A percentile compares a stretch with the other conserved stretches of the same genome.
phyloP scores from a whole-genome alignment of 306 rosid species.

The Prosopis cineraria region DNA sequence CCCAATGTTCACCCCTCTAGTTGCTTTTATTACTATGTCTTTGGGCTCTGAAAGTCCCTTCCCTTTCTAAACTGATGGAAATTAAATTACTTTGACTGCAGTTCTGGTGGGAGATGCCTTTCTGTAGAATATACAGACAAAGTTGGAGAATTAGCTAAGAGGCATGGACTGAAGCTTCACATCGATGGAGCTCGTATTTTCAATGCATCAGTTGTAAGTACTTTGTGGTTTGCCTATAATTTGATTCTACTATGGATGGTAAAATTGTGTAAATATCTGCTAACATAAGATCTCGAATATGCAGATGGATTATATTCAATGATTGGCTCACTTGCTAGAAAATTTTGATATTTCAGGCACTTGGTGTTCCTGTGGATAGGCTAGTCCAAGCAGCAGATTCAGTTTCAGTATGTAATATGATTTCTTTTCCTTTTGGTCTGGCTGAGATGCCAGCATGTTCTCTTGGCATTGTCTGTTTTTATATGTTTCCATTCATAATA shows the following conservation, averaged over 20 bases:
- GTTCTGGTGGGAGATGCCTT: slow-evolving; percentile 90
- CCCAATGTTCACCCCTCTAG: not conserved
- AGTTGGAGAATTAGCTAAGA: slow-evolving; percentile 87
- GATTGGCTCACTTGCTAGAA: slow-evolving; percentile 24
- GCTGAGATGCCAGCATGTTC: slow-evolving; percentile 24
- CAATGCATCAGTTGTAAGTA: slow-evolving; percentile 81
- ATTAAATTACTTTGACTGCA: slow-evolving; percentile 39
- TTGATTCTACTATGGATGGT: slow-evolving; percentile 6
- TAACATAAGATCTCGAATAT: not conserved
- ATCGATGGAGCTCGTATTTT: slow-evolving; percentile 96
- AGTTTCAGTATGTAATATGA: slow-evolving; percentile 54
- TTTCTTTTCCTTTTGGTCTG: slow-evolving; percentile 43
- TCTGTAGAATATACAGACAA: slow-evolving; percentile 79
- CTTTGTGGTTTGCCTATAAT: slow-evolving; percentile 9
- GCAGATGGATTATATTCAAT: not conserved
- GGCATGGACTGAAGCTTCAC: slow-evolving; percentile 90
- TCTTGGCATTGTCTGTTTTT: slow-evolving; percentile 33
- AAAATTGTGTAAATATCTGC: slow-evolving; percentile 10
- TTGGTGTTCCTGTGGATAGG: slow-evolving; percentile 84
- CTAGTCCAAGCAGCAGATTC: slow-evolving; percentile 95
- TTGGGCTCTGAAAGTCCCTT: slow-evolving; percentile 12
- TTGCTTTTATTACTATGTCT: slow-evolving; percentile 4
- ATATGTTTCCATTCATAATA: not conserved
- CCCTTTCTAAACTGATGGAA: slow-evolving; percentile 8
- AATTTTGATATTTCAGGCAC: slow-evolving; percentile 65